Base-by-base conservation (phyloP, 495 filamentous ascomycete species). In the Tuber magnatum region DNA sequence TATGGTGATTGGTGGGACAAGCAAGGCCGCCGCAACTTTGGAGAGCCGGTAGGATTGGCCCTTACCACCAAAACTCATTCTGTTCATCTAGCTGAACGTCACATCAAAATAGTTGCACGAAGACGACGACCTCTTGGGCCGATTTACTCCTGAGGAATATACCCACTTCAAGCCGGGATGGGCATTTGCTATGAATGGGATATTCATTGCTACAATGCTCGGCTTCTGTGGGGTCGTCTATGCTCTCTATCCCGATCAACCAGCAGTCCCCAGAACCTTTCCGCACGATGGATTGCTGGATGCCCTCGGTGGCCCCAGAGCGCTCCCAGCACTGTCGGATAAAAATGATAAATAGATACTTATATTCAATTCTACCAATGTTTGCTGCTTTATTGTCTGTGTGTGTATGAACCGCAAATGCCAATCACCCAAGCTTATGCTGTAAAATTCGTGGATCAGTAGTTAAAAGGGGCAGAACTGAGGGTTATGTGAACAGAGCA, bases 1-100 rank as follows among this genome's bases (percentile, higher is more conserved):
- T 89, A 98, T 82, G 94, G 85, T 80, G 91, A 93, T 83, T 98
- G 94, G 93, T 98, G 94, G 94, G 94, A 98, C 84, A 91, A 93
- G 86, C 94, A 98, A 83, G 94, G 97, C 83, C 91, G 94, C 80
- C 90, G 94, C 75, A 97, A 98, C 86, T 99, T 90, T 80, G 93
- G 93, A 81, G 96, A 99, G 84, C 92, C 94, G 6, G 89, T 82
- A 70, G 32, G 77, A 65, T 43, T 10, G 2, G 7, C 56, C 69
- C 41, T 32, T 48, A 44, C n/a, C n/a, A 32, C 1, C 12, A 65
- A 65, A 22, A 71, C 32, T 20, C 61, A 28, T n/a, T n/a, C 2
- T 1, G 69, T 69, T 68, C 61, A 38, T 43, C 72, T 28, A 68
- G 48, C 77, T 79, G 44, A 78, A 48, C 35, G 65, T 42, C 72